Percentiles rank a stretch among this genome's conserved stretches.
Evolutionary conservation across 2,329 filamentous ascomycete genomes (phyloP).

Genomic region (Aspergillus udagawae): DNA sequence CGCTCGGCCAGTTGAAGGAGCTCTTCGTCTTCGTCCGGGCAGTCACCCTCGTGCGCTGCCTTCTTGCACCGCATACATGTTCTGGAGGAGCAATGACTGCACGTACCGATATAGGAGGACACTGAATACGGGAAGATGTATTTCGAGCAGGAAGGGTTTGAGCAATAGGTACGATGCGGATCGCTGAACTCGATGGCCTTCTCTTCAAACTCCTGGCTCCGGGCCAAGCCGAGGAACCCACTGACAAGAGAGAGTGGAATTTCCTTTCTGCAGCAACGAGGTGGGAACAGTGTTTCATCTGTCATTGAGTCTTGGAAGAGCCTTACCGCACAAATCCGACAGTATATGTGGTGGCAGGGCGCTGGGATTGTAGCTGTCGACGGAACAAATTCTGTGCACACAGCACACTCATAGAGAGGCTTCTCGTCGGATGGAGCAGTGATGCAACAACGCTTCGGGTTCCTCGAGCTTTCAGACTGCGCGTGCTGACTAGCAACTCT

Average conservation of each 20-base stretch:
- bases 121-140: conserved; percentile 20
- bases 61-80: conserved; percentile 26
- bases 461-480: neutral
- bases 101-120: conserved; percentile 14
- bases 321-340: conserved; percentile 13
- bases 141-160: conserved; percentile 15
- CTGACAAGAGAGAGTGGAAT: conserved; percentile 12
- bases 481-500: no score
- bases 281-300: conserved; percentile 25
- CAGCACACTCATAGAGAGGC: conserved; percentile 1
- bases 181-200: conserved; percentile 22
- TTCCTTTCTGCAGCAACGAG: conserved; percentile 22
- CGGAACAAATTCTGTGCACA: conserved; percentile 3
- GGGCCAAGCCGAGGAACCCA: conserved; percentile 4
- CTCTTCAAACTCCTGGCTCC: conserved; percentile 11
- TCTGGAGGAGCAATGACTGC: conserved; percentile 12
- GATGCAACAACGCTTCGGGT: neutral
- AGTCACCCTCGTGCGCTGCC: conserved; percentile 17
- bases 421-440: neutral
- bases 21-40: conserved; percentile 23
- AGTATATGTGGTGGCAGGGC: conserved; percentile 21
- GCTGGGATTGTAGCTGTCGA: neutral
- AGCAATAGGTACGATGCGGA: conserved; percentile 23
- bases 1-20: conserved; percentile 60
- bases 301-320: conserved; percentile 16